These are phyloP conservation scores for Parasitella parasitica DNA, from an alignment of 371 early-diverging fungal genomes.

Conservation along the genomic window DNA sequence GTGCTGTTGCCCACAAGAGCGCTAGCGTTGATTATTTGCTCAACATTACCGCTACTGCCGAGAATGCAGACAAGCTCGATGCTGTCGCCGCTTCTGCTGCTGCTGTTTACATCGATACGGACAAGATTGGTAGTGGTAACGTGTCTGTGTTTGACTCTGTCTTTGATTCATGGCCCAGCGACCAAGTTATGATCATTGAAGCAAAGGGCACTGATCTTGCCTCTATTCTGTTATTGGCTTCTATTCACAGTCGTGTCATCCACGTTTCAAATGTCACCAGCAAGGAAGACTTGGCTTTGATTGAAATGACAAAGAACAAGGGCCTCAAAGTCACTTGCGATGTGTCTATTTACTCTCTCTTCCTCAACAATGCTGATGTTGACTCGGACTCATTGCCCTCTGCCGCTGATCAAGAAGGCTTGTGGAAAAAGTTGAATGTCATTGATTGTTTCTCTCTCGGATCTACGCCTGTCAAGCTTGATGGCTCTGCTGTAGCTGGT, in stretches of 20 bases:
- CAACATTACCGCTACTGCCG: conserved; percentile 65
- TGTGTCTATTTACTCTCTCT: conserved; percentile 81
- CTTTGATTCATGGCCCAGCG: conserved; percentile 76
- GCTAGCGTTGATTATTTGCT: conserved; percentile 79
- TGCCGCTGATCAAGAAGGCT: conserved; percentile 58
- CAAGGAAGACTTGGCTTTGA: conserved; percentile 80
- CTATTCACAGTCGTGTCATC: conserved; percentile 76
- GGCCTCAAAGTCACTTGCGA: conserved; percentile 94
- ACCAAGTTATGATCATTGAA: conserved; percentile 74
- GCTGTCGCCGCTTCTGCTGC: conserved; percentile 46
- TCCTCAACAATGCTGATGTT: conserved; percentile 39
- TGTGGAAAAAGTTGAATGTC: conserved; percentile 78
- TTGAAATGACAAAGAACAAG: conserved; percentile 84
- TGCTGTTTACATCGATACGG: conserved; percentile 60
- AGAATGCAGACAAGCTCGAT: conserved; percentile 51
- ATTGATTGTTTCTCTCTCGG: conserved; percentile 94
- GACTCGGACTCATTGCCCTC: conserved; percentile 46
- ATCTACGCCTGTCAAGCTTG: conserved; percentile 62
- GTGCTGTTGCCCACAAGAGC: conserved; percentile 52
- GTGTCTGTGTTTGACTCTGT: conserved; percentile 60
- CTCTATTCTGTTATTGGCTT: conserved; percentile 81
- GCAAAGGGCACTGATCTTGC: conserved; percentile 89
- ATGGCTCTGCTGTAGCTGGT: conserved; percentile 53
- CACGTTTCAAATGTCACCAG: conserved; percentile 86
- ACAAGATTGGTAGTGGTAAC: conserved; percentile 50